Conservation (phyloP, 139 green algal species). For the Parachlorella kessleri region DNA sequence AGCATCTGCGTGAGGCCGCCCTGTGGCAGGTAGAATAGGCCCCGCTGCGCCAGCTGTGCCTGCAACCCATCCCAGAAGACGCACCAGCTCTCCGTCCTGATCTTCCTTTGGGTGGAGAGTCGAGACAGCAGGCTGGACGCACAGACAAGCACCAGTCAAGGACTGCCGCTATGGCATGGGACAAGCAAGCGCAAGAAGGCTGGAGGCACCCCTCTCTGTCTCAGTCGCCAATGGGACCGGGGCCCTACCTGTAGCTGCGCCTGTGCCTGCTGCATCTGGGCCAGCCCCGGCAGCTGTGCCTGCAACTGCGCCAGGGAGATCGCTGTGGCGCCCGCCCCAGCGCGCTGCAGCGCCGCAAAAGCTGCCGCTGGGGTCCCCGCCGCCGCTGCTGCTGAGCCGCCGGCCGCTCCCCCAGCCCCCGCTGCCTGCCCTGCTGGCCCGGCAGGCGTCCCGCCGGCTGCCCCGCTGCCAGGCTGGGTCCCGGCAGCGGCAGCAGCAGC, state of each 20-base stretch:
- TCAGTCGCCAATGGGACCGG: too few relatives aligned
- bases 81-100: too few relatives aligned
- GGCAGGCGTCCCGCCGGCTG: neutral
- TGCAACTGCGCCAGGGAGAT: neutral
- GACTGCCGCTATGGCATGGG: too few relatives aligned
- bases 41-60: neutral
- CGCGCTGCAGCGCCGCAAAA: neutral
- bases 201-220: too few relatives aligned
- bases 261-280: neutral
- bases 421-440: too few relatives aligned
- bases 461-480: neutral
- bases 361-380: neutral
- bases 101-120: too few relatives aligned
- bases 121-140: too few relatives aligned
- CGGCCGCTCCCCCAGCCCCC: neutral
- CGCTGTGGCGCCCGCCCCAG: neutral
- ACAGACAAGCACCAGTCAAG: too few relatives aligned
- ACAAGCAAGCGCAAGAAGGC: too few relatives aligned
- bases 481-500: neutral
- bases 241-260: too few relatives aligned
- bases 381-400: neutral
- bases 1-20: neutral
- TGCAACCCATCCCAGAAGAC: too few relatives aligned
- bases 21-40: neutral
- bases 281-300: neutral